Percentiles rank a stretch among this genome's conserved stretches.
phyloP scores from a whole-genome alignment of 371 early-diverging fungal genomes.

The Mucor plumbeus region DNA sequence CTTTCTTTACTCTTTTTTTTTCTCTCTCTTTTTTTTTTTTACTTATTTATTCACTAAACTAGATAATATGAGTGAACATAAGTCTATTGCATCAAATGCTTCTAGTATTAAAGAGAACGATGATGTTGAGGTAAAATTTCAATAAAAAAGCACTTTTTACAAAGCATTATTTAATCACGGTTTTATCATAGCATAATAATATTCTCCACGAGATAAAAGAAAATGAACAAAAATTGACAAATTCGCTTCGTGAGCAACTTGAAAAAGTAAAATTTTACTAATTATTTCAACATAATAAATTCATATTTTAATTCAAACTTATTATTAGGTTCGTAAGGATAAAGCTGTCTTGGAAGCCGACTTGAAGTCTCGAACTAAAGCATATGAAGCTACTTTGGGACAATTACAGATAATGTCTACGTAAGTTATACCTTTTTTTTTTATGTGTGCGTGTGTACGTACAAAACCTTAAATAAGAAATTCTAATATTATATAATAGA shows the following conservation, averaged over 20 bases:
- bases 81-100: constrained; percentile 5
- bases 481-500: not conserved
- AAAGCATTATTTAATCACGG: not conserved
- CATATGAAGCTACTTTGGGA: constrained; percentile 42
- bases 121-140: not conserved
- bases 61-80: not conserved
- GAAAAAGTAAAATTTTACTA: constrained; percentile 36
- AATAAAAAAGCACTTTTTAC: not conserved
- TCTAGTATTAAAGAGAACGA: not conserved
- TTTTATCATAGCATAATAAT: not conserved
- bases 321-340: constrained; percentile 47
- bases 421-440: constrained; percentile 17
- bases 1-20: not conserved
- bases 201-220: constrained; percentile 28
- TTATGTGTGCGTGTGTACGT: too few relatives aligned
- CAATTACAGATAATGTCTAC: constrained; percentile 33
- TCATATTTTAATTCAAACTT: too few relatives aligned
- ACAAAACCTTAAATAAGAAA: not conserved
- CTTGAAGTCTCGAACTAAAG: constrained; percentile 47
- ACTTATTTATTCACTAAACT: not conserved
- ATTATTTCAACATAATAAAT: too few relatives aligned
- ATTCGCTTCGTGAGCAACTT: constrained; percentile 51
- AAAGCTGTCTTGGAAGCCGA: constrained; percentile 53
- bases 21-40: not conserved
- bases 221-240: constrained; percentile 43